Evolutionary conservation across 2,329 filamentous ascomycete species (phyloP).

Genomic region (Cercospora sp.): DNA sequence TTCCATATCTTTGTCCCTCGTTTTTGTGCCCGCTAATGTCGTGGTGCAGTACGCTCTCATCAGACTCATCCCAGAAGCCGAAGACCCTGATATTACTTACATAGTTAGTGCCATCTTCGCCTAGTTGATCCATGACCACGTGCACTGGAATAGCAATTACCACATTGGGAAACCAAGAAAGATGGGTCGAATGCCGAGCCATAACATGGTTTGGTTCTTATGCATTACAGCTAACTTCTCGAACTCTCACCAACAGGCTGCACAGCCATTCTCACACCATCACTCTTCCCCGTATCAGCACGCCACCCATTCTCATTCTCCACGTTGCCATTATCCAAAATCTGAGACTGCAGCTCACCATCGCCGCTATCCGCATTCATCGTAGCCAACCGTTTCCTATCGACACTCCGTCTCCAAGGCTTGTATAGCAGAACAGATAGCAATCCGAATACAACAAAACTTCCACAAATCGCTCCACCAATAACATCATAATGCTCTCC

Average conservation of each 20-base stretch:
- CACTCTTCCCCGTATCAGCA: conserved; percentile 11
- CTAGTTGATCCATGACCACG: neutral
- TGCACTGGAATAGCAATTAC: neutral
- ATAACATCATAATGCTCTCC: conserved; percentile 84
- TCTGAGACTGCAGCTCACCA: conserved; percentile 6
- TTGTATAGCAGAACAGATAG: conserved; percentile 73
- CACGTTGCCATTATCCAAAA: conserved; percentile 8
- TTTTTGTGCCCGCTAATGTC: neutral
- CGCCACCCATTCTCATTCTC: conserved; percentile 11
- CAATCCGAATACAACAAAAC: conserved; percentile 76
- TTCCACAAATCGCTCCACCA: conserved; percentile 80
- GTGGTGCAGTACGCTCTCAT: neutral
- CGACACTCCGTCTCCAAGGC: conserved; percentile 70
- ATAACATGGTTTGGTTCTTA: neutral
- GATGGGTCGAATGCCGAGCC: neutral
- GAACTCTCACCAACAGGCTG: conserved; percentile 18
- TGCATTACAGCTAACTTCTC: neutral
- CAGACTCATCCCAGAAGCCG: neutral
- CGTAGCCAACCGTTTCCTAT: conserved; percentile 32
- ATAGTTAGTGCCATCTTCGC: neutral
- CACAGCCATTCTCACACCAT: conserved; percentile 18
- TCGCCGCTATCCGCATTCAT: conserved; percentile 4
- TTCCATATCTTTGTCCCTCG: neutral
- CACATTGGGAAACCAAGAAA: neutral
- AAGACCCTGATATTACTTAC: neutral